These are phyloP conservation scores for Pseudohalonectria lignicola DNA, from an alignment of 2,329 filamentous ascomycete genomes.

Conservation along the genomic window DNA sequence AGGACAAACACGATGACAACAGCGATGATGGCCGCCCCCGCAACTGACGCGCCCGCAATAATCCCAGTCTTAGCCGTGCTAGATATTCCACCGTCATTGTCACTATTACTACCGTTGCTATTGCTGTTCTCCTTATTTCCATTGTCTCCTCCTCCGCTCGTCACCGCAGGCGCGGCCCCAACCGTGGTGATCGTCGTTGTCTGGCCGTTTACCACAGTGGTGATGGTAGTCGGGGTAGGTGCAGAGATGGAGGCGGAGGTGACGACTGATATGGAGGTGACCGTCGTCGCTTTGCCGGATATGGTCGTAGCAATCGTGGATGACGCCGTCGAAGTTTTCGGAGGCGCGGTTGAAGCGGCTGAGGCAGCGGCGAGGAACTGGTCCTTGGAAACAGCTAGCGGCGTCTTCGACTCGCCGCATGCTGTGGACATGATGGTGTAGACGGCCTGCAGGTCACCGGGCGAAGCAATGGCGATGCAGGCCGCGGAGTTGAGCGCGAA, in stretches of 20 bases:
- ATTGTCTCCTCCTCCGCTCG: not conserved
- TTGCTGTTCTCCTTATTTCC: not conserved
- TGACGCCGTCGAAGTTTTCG: conserved; percentile 7
- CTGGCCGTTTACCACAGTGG: conserved; percentile 3
- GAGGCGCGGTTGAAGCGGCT: conserved; percentile 5
- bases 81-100: conserved; percentile 9
- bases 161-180: conserved; percentile 1
- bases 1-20: conserved; percentile 10
- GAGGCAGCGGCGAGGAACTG: conserved; percentile 26
- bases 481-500: conserved; percentile 35
- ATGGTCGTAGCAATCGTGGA: conserved; percentile 7
- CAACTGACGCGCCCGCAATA: conserved; percentile 13
- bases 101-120: conserved; percentile 1
- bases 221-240: conserved; percentile 6
- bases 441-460: conserved; percentile 25
- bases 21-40: conserved; percentile 10
- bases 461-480: conserved; percentile 28
- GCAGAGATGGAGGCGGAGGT: conserved; percentile 2
- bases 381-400: conserved; percentile 26
- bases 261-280: not conserved
- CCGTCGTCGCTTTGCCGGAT: conserved; percentile 8
- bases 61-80: conserved; percentile 15
- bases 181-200: conserved; percentile 2
- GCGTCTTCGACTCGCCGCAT: conserved; percentile 31
- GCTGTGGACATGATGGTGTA: conserved; percentile 31